Evolutionary conservation across 2,329 filamentous ascomycete species (phyloP), one percentile per base, ranked within the genome.

Genomic region (Fonsecaea multimorphosa): DNA sequence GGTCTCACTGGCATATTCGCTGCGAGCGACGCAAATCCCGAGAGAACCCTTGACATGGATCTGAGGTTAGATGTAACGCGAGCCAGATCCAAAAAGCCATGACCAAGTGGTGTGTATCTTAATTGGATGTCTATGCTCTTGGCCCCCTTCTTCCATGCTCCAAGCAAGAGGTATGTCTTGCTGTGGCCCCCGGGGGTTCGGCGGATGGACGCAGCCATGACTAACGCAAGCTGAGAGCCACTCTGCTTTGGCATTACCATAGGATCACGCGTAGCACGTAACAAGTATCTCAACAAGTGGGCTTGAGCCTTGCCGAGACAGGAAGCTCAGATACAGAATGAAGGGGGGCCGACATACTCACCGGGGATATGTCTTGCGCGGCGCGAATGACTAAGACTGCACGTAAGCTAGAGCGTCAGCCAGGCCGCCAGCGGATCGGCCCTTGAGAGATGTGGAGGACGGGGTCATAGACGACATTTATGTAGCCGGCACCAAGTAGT

Each of bases 151-250:
- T 44, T 44, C 38, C n/a, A 44, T 44, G 16, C n/a, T 44, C 5
- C 4, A 44, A 19, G 16, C 16, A 44, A 9, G 38, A 44, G n/a
- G 38, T n/a, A 19, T 7, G 16, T 2, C 38, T 4, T 44, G 4
- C 7, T n/a, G 6, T 9, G 16, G 36, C 2, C 16, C 16, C 19
- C 38, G 38, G 38, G 6, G 38, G 16, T 19, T 19, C 38, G 38
- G 38, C 38, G 38, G 38, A 19, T 44, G 38, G 38, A 44, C 38
- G 38, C 38, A 44, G n/a, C 38, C n/a, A 44, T 44, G 38, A n/a
- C 38, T 19, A 44, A 44, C 38, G n/a, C 16, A 19, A 19, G 7
- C 9, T 19, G 38, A 19, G 6, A 44, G 16, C 16, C 1, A 19
- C n/a, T 44, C 5, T n/a, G 11, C 6, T 34, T 7, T 34, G 32